Evolutionary conservation across 805 yeast species (phyloP).

Genomic region (Metschnikowia bowlesiae): DNA sequence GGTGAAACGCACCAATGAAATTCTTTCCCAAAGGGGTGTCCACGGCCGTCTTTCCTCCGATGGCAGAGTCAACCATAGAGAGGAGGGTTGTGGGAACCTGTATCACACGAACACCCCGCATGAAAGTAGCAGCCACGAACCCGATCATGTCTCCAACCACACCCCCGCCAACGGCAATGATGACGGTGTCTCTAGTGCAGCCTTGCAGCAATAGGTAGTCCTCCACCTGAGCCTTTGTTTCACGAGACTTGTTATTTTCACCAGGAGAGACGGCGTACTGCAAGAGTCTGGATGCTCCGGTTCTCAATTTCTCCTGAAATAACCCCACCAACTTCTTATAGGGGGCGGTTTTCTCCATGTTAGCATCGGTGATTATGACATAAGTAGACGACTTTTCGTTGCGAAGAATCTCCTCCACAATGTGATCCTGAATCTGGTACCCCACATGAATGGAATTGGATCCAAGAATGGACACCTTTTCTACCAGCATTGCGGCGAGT

Average conservation of each 20-base stretch:
- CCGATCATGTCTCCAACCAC: constrained; percentile 99
- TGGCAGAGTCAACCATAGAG: constrained; percentile 97
- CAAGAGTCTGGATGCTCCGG: constrained; percentile 62
- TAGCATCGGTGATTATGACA: constrained; percentile 83
- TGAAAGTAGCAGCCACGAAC: constrained; percentile 97
- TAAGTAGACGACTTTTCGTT: constrained; percentile 81
- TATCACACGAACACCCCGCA: constrained; percentile 94
- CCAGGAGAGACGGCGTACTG: constrained; percentile 84
- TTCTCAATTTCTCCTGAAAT: constrained; percentile 35
- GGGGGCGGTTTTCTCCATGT: constrained; percentile 65
- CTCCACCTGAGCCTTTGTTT: constrained; percentile 88
- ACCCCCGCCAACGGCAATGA: constrained; percentile 96
- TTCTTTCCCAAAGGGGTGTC: constrained; percentile 96
- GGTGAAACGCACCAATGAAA: constrained; percentile 96
- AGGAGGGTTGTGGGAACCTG: constrained; percentile 92
- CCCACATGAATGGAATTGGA: constrained; percentile 87
- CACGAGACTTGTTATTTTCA: constrained; percentile 82
- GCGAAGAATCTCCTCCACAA: constrained; percentile 60
- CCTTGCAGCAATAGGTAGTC: constrained; percentile 78
- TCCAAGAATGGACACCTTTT: constrained; percentile 74
- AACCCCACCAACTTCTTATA: constrained; percentile 43
- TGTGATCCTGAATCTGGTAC: constrained; percentile 68
- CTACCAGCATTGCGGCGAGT: constrained; percentile 21
- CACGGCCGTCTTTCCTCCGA: constrained; percentile 98
- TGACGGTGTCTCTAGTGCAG: constrained; percentile 93